Evolutionary conservation across 306 rosid genomes (phyloP), one percentile per base, ranked within the genome.

Genomic region (Inga leiocalycina): DNA sequence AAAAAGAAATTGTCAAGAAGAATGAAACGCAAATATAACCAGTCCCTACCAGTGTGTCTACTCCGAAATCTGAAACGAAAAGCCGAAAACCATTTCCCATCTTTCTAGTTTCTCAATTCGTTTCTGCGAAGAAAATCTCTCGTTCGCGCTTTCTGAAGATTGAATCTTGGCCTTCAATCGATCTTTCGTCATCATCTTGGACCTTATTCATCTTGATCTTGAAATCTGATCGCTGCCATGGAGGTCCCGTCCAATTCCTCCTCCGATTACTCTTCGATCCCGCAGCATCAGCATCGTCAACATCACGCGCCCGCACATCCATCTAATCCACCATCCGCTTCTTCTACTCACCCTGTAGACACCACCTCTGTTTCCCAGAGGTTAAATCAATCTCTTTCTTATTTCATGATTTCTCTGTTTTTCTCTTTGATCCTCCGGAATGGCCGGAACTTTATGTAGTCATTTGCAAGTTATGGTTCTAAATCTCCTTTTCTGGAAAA

Each of bases 321-420:
- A 11, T 78, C 87, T 45, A 91, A 90, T 85, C 88, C 87, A 51
- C 89, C 91, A 1, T 85, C 79, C 14, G 77, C 88, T 54, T 81
- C 96, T 84, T 83, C 30, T 27, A 27, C 93, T 70, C 71, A 37
- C n/a, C 80, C 91, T 20, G 88, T 94, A 57, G 98, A 96, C 76
- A 80, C 94, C 59, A 61, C 92, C 83, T 83, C 99, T 19, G 98
- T 94, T 74, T 84, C 98, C 41, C 92, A 91, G 80, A 92, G 99
- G 99, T 90, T 43, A 3, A 44, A 22, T 73, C 49, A 30, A 44
- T 74, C 56, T 74, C 56, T 41, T 65, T 35, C 3, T 57, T 49
- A 10, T 30, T 80, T 34, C 24, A 17, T 20, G 46, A 75, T 52
- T 64, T 82, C 65, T 59, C 30, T 65, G 45, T 62, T 56, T 20